phyloP scores from a whole-genome alignment of 306 rosid species.

The Castanopsis chinensis region DNA sequence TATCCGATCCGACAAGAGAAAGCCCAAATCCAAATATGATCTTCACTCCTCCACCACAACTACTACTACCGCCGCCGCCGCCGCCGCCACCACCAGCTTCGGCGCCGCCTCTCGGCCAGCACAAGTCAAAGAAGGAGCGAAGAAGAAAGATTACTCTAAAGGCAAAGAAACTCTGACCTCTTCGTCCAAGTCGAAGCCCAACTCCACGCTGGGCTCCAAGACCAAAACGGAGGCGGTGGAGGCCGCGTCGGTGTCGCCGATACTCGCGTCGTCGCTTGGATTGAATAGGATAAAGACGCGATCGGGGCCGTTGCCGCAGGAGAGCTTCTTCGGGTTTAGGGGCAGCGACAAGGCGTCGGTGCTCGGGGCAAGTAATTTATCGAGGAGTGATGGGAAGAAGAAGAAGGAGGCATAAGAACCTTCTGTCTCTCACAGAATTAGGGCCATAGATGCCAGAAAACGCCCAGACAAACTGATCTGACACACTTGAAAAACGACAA shows the following conservation, averaged over 20 bases:
- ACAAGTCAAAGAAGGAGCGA: conserved; percentile 43
- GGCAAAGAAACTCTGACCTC: conserved; percentile 43
- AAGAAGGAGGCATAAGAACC: conserved; percentile 57
- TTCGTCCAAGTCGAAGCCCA: conserved; percentile 22
- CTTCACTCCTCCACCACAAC: not conserved
- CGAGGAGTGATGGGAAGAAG: conserved; percentile 50
- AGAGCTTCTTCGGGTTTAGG: conserved; percentile 85
- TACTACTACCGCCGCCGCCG: conserved; percentile 1
- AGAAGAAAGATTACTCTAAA: conserved; percentile 53
- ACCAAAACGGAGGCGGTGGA: conserved; percentile 36
- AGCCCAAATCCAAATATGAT: conserved; percentile 53
- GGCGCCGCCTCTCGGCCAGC: conserved; percentile 27
- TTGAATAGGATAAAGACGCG: conserved; percentile 91
- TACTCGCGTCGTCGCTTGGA: conserved; percentile 85
- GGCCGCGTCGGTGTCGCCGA: conserved; percentile 71
- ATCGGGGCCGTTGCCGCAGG: conserved; percentile 99
- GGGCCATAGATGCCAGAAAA: too few species aligned
- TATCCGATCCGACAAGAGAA: conserved; percentile 85
- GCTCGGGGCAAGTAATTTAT: conserved; percentile 67
- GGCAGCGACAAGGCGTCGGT: conserved; percentile 55
- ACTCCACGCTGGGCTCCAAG: conserved; percentile 10
- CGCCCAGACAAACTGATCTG: too few species aligned
- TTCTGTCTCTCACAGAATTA: too few species aligned
- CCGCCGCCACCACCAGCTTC: not conserved
- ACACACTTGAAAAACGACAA: too few species aligned